Evolutionary conservation across 495 filamentous ascomycete genomes (phyloP).

Genomic region (Xeromyces bisporus): DNA sequence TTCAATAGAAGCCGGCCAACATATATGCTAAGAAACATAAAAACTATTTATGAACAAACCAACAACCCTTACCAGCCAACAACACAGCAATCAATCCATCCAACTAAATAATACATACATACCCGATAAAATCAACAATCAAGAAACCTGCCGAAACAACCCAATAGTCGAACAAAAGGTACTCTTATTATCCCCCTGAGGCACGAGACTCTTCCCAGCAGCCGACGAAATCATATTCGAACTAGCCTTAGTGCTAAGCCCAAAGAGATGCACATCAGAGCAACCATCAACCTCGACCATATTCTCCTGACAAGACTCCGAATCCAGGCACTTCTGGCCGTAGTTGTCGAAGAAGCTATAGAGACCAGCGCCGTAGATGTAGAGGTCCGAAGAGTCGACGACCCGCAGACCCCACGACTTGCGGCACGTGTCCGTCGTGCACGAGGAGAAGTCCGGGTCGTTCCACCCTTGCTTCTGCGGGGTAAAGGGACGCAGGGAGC

Average conservation of each 20-base stretch:
- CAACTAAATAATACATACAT: too few relatives aligned
- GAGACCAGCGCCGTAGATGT: conserved; percentile 60
- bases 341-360: conserved; percentile 89
- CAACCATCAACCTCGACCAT: conserved; percentile 78
- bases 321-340: conserved; percentile 54
- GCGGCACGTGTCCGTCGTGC: conserved; percentile 45
- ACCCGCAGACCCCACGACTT: conserved; percentile 80
- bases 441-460: conserved; percentile 59
- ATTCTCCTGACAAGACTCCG: conserved; percentile 66
- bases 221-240: conserved; percentile 62
- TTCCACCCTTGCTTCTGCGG: conserved; percentile 40
- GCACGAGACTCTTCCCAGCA: conserved; percentile 32
- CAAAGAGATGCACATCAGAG: conserved; percentile 55
- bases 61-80: too few relatives aligned
- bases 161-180: conserved; percentile 66
- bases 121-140: too few relatives aligned
- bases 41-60: too few relatives aligned
- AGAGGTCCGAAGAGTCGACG: conserved; percentile 46
- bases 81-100: too few relatives aligned
- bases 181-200: conserved; percentile 47
- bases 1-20: too few relatives aligned
- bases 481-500: conserved; percentile 48
- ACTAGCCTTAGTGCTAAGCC: conserved; percentile 73
- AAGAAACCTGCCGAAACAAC: conserved; percentile 38
- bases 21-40: too few relatives aligned